These are phyloP conservation scores for Linnemannia hyalina DNA, from an alignment of 192 early-diverging fungal species.

Conservation along the genomic window DNA sequence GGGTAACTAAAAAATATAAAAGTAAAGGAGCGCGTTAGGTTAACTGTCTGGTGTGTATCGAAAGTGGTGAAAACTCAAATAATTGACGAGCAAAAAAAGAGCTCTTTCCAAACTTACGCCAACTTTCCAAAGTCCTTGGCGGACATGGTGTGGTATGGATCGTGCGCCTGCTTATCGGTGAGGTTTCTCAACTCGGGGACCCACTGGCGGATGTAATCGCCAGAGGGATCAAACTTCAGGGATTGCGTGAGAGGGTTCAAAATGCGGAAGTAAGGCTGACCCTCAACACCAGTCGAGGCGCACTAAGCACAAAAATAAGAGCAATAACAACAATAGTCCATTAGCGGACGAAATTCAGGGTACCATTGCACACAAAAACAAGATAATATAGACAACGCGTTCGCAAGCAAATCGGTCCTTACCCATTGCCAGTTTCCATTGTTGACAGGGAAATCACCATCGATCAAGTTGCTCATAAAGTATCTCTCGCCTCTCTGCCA, in stretches of 20 bases:
- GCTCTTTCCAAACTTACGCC: slow-evolving; percentile 39
- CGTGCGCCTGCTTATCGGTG: slow-evolving; percentile 64
- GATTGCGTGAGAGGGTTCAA: slow-evolving; percentile 69
- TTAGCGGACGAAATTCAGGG: neutral
- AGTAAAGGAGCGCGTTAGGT: neutral
- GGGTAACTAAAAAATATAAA: slow-evolving; percentile 60
- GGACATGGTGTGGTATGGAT: slow-evolving; percentile 60
- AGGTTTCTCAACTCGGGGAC: slow-evolving; percentile 70
- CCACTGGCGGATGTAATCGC: slow-evolving; percentile 71
- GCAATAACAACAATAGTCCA: slow-evolving; percentile 7
- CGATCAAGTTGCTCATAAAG: slow-evolving; percentile 74
- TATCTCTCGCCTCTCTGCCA: slow-evolving; percentile 80
- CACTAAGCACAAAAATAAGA: slow-evolving; percentile 32
- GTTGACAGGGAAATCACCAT: slow-evolving; percentile 77
- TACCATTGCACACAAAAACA: neutral
- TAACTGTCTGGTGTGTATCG: neutral
- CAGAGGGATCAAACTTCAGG: slow-evolving; percentile 67
- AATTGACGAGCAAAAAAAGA: neutral
- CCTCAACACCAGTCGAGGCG: slow-evolving; percentile 75
- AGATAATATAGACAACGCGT: neutral
- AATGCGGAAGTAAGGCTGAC: slow-evolving; percentile 78
- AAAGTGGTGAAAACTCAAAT: neutral
- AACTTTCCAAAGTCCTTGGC: slow-evolving; percentile 60
- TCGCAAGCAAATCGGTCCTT: neutral
- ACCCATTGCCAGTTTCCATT: slow-evolving; percentile 82